Base-by-base conservation (phyloP, 176 grass and related monocot genomes). In the Lolium rigidum region DNA sequence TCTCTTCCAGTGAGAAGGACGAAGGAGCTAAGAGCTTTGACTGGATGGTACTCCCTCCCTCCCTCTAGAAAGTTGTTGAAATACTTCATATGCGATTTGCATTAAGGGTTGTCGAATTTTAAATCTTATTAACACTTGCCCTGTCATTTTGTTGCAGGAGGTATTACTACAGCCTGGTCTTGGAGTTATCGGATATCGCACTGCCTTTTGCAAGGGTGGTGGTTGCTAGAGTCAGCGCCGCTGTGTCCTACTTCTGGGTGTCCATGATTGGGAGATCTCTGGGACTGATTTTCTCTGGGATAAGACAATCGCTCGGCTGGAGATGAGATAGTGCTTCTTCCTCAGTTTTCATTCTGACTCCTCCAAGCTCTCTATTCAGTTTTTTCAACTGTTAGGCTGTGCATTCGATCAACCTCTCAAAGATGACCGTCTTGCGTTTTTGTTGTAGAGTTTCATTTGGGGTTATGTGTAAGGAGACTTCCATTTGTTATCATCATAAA, bases 261-360 rank as follows among this genome's bases (percentile, higher is more conserved):
- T 94, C 86, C 85, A 96, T 96, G 92, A 96, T 99, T 75, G 97
- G 97, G 84, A 96, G 92, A 79, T 94, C 94, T n/a, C 76, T 99
- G 76, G 92, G 97, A 47, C 94, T 94, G 26, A 99, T 99, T 83
- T 99, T 96, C 64, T 92, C 77, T 77, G 97, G 97, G 72, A 96
- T 94, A 71, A 89, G 90, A 56, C 97, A 94, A 68, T 90, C 90
- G 15, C 89, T 96, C 21, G 90, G 92, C 84, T 99, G 97, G 97
- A 93, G 85, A 92, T 99, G 80, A 83, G 80, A 49, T 15, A 66
- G 56, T 81, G 38, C 20, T 28, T 71, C 18, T 84, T 92, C 28
- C 28, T 31, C 18, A 21, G n/a, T 81, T 85, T 79, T 84, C 39
- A 59, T 65, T 51, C 26, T 68, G 50, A 87, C 31, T 31, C 5